These are phyloP conservation scores for Xylaria sp. DNA, from an alignment of 2,329 filamentous ascomycete species.

Conservation along the genomic window DNA sequence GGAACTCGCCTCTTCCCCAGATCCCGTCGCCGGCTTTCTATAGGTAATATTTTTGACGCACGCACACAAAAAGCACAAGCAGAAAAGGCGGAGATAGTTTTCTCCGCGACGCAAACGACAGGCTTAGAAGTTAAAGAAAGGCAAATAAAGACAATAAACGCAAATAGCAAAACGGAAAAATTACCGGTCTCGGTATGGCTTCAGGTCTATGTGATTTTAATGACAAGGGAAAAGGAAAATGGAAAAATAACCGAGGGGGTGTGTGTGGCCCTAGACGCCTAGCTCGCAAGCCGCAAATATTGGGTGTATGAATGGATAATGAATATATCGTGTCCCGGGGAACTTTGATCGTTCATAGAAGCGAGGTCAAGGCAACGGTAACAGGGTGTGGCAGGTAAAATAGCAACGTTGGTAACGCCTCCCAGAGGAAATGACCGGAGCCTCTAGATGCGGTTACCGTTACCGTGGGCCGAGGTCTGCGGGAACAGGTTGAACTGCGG, in stretches of 20 bases:
- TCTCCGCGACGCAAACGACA: slow-evolving; percentile 23
- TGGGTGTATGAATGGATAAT: slow-evolving; percentile 16
- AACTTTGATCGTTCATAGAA: slow-evolving; percentile 5
- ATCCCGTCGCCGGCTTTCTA: slow-evolving; percentile 24
- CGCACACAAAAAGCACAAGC: background rate
- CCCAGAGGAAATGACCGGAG: no score
- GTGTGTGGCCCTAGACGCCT: slow-evolving; percentile 4
- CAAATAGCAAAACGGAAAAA: slow-evolving; percentile 1
- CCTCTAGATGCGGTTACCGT: slow-evolving; percentile 14
- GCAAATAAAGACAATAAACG: background rate
- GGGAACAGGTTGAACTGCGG: slow-evolving; percentile 39
- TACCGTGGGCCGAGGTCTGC: slow-evolving; percentile 13
- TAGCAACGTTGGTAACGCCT: no score
- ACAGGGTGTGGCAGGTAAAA: background rate
- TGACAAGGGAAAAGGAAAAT: background rate
- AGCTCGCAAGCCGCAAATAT: slow-evolving; percentile 13
- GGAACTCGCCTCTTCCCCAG: no score
- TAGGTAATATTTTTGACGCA: background rate
- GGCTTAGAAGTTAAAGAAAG: slow-evolving; percentile 1
- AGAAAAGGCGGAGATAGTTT: background rate
- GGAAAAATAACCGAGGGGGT: background rate
- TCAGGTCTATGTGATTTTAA: slow-evolving; percentile 15
- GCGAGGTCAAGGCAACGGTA: no score
- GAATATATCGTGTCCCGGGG: slow-evolving; percentile 10
- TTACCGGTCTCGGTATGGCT: background rate